These are phyloP conservation scores for Phyllosticta ampelicida DNA, from an alignment of 2,329 filamentous ascomycete species.

Conservation along the genomic window DNA sequence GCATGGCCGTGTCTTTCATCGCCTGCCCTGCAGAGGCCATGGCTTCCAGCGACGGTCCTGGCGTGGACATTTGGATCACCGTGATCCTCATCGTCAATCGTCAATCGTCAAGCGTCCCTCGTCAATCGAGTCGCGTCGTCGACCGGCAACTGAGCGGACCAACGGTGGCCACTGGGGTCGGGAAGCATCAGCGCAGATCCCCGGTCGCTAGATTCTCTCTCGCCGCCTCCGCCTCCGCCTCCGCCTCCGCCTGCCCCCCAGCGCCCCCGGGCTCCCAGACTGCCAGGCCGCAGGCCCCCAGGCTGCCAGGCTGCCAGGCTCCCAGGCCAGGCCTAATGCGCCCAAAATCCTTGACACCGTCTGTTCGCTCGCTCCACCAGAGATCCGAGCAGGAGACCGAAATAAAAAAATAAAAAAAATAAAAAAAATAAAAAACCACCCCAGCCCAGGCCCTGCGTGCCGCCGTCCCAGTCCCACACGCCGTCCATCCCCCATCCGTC, in stretches of 20 bases:
- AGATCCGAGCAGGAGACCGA: no score
- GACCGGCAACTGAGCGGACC: background rate
- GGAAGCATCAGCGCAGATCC: background rate
- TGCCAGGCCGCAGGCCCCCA: no score
- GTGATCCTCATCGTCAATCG: background rate
- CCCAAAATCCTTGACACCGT: background rate
- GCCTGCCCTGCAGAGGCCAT: no score
- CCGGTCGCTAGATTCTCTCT: background rate
- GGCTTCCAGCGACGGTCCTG: no score
- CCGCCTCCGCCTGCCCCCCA: no score
- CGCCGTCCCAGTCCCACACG: constrained; percentile 4
- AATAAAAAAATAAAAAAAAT: background rate
- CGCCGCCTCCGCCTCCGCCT: no score
- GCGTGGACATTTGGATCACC: background rate
- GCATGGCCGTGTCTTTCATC: no score
- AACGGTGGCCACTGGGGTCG: background rate
- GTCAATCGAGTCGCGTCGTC: background rate
- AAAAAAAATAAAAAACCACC: background rate
- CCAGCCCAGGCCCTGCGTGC: constrained; percentile 10
- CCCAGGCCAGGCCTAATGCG: background rate
- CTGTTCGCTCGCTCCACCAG: no score
- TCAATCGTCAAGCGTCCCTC: no score
- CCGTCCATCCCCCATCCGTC: no score
- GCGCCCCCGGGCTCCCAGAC: no score
- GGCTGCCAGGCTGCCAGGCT: no score